These are phyloP conservation scores for Salvia sclarea DNA, from an alignment of 305 asterid species.

Conservation along the genomic window DNA sequence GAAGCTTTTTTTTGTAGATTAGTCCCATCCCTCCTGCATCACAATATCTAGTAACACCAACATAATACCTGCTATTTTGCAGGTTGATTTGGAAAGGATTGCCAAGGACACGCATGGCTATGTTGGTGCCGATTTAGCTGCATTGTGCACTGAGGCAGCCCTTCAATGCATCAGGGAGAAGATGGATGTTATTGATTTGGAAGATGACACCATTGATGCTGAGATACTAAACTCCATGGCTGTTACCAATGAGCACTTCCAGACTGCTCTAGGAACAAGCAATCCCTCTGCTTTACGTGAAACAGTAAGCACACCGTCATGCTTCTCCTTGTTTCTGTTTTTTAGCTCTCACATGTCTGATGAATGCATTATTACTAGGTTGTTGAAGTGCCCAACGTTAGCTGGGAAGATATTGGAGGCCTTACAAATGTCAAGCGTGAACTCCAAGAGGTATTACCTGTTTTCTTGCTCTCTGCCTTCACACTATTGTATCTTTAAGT, in stretches of 20 bases:
- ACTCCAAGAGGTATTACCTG: conserved; percentile 57
- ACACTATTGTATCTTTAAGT: background rate
- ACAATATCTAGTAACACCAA: conserved; percentile 4
- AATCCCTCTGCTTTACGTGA: conserved; percentile 96
- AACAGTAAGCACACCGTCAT: conserved; percentile 52
- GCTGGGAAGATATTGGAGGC: conserved; percentile 67
- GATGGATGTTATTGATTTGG: conserved; percentile 94
- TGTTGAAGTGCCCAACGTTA: conserved; percentile 62
- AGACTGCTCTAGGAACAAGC: conserved; percentile 91
- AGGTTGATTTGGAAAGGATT: conserved; percentile 93
- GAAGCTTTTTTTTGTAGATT: background rate
- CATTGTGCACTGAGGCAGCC: conserved; percentile 93
- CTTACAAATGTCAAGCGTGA: conserved; percentile 67
- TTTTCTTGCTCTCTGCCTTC: background rate
- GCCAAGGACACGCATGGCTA: conserved; percentile 83
- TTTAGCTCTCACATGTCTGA: conserved; percentile 8
- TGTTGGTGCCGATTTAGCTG: conserved; percentile 96
- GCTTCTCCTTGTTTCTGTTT: background rate
- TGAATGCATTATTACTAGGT: conserved; percentile 40
- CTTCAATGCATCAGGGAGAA: conserved; percentile 97
- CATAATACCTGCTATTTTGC: conserved; percentile 24
- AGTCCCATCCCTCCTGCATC: background rate
- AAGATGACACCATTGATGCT: conserved; percentile 91
- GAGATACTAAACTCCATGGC: conserved; percentile 93
- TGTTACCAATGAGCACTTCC: conserved; percentile 82